Conservation (phyloP, 176 grass and related monocot genomes). For the Elymus sibiricus region DNA sequence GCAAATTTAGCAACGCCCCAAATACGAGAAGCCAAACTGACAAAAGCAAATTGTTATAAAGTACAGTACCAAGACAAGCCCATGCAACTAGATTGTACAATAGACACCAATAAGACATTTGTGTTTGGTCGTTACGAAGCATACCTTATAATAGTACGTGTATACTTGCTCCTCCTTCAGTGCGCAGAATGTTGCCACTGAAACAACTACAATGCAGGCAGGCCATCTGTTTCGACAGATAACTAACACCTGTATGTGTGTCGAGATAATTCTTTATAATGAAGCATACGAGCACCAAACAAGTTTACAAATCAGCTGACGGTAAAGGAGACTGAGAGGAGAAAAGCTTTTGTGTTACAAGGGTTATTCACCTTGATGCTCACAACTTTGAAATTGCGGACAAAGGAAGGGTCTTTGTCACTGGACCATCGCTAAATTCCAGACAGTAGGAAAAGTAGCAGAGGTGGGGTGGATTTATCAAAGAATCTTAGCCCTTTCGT, state of each 20-base stretch:
- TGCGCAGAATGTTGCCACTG: background rate
- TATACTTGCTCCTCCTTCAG: background rate
- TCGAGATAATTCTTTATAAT: background rate
- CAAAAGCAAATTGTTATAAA: background rate
- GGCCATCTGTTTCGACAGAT: background rate
- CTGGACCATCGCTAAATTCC: constrained; percentile 41
- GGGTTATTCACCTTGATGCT: constrained; percentile 42
- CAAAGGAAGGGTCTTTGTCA: constrained; percentile 42
- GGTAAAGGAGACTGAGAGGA: background rate
- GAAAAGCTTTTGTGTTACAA: background rate
- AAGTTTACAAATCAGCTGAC: background rate
- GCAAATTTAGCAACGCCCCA: background rate
- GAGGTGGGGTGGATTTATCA: constrained; percentile 19
- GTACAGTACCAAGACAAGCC: constrained; percentile 6
- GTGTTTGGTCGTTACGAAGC: background rate
- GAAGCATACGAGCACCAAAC: background rate
- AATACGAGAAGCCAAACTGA: background rate
- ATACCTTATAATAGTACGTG: background rate
- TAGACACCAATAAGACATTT: background rate
- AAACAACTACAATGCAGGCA: background rate
- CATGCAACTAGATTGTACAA: constrained; percentile 12
- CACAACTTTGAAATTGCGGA: constrained; percentile 22
- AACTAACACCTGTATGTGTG: background rate
- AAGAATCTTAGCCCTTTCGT: constrained; percentile 54
- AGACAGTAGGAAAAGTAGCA: constrained; percentile 38